These are phyloP conservation scores for Aspergillus ellipticus DNA, from an alignment of 495 filamentous ascomycete genomes.

Conservation along the genomic window DNA sequence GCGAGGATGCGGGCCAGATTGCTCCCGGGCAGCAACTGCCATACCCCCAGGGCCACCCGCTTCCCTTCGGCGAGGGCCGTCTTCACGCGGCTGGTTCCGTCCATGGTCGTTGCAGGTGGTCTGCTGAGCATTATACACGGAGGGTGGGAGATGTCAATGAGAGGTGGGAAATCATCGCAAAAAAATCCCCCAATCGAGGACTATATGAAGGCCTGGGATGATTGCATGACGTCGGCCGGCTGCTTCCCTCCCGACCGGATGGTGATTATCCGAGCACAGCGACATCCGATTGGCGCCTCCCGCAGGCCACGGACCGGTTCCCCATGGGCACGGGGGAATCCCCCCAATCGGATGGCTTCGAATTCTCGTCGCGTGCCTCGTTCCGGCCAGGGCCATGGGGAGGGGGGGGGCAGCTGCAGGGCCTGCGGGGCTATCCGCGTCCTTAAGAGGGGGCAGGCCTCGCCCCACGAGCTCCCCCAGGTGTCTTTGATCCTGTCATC, in stretches of 20 bases:
- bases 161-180: no score
- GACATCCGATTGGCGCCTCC: background rate
- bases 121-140: background rate
- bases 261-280: background rate
- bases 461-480: no score
- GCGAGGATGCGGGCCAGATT: background rate
- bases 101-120: background rate
- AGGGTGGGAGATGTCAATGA: background rate
- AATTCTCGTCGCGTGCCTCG: no score
- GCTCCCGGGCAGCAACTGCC: background rate
- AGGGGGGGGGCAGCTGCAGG: no score
- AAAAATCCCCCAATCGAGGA: no score
- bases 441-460: no score
- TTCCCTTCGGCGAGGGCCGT: background rate
- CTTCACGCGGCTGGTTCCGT: background rate
- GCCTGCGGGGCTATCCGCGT: no score
- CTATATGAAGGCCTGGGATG: no score
- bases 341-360: background rate
- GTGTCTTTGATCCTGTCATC: no score
- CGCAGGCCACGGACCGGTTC: no score
- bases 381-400: no score
- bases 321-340: no score
- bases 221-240: background rate
- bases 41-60: background rate
- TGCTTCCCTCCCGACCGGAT: background rate